Evolutionary conservation across 371 early-diverging fungal species (phyloP).

Genomic region (Funneliformis caledonium): DNA sequence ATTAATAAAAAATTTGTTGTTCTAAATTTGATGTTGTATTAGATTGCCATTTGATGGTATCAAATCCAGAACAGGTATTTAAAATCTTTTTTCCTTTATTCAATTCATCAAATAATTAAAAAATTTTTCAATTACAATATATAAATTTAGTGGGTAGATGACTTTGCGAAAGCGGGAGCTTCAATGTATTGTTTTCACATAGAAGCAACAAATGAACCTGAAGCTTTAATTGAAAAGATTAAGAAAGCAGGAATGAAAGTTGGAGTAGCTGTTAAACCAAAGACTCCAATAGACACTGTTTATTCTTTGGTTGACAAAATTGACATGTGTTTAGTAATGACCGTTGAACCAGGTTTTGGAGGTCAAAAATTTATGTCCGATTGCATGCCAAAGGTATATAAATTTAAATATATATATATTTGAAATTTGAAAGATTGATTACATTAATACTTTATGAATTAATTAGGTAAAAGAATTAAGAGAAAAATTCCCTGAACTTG

Average conservation of each 20-base stretch:
- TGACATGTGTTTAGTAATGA: slow-evolving; percentile 97
- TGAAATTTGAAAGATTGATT: not conserved
- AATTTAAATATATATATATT: not conserved
- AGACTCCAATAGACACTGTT: slow-evolving; percentile 81
- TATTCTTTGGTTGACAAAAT: slow-evolving; percentile 69
- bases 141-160: slow-evolving; percentile 82
- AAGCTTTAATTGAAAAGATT: slow-evolving; percentile 77
- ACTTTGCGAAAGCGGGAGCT: slow-evolving; percentile 95
- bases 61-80: slow-evolving; percentile 79
- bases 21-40: slow-evolving; percentile 16
- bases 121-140: not conserved
- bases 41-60: slow-evolving; percentile 99
- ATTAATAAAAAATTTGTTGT: not conserved
- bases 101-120: not conserved
- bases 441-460: not conserved
- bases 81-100: not conserved
- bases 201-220: slow-evolving; percentile 86
- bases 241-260: slow-evolving; percentile 89
- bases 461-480: slow-evolving; percentile 67
- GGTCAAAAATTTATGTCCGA: slow-evolving; percentile 92
- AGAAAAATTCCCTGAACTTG: slow-evolving; percentile 78
- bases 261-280: slow-evolving; percentile 95
- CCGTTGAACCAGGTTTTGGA: slow-evolving; percentile 98
- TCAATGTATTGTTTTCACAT: slow-evolving; percentile 91
- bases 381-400: slow-evolving; percentile 83